Evolutionary conservation across 2,329 filamentous ascomycete species (phyloP).

Genomic region (Scytalidium sp.): DNA sequence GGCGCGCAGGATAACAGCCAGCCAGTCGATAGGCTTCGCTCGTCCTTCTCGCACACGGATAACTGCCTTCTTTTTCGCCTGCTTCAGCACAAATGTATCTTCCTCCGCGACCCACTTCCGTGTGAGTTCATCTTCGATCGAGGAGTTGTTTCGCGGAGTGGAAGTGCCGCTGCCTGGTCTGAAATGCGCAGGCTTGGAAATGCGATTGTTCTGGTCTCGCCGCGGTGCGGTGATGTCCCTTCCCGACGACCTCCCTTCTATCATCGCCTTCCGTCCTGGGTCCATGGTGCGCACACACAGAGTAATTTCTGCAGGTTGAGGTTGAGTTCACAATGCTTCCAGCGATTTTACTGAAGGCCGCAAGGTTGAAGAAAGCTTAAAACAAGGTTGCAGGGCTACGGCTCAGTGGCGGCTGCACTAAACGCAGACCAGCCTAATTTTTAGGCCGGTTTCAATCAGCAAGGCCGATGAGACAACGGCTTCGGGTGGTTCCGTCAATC

Average conservation of each 20-base stretch:
- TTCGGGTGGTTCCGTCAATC: too few relatives aligned
- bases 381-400: not conserved
- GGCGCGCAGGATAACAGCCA: conserved; percentile 86
- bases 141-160: conserved; percentile 17
- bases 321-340: too few relatives aligned
- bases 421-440: not conserved
- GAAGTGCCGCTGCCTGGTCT: conserved; percentile 12
- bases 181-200: conserved; percentile 46
- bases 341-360: not conserved
- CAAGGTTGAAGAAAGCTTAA: not conserved
- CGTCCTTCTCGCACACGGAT: conserved; percentile 90
- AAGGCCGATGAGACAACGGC: too few relatives aligned
- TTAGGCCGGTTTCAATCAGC: not conserved
- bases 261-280: conserved; percentile 26
- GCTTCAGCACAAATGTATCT: conserved; percentile 92
- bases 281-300: conserved; percentile 19
- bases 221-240: conserved; percentile 54
- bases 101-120: conserved; percentile 88
- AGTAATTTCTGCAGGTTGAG: too few relatives aligned
- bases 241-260: conserved; percentile 32
- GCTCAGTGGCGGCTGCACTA: not conserved
- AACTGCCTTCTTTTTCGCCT: conserved; percentile 96
- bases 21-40: conserved; percentile 88
- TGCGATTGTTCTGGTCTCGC: conserved; percentile 51
- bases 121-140: conserved; percentile 66